Evolutionary conservation across 176 grass and related monocot species (phyloP).

Genomic region (Metroxylon sagu): DNA sequence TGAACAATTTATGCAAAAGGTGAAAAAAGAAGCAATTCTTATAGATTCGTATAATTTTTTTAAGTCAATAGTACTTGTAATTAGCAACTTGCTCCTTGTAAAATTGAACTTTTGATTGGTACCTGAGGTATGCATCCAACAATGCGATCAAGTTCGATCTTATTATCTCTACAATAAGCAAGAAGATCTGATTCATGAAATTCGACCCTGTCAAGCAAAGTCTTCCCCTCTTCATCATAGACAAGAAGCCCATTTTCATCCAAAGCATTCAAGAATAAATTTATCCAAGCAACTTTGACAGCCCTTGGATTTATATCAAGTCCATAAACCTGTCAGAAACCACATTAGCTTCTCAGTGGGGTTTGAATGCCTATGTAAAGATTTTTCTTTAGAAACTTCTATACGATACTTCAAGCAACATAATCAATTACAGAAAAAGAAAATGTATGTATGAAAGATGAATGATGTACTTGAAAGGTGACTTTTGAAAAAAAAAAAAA

Average conservation of each 20-base stretch:
- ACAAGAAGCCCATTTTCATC: constrained; percentile 74
- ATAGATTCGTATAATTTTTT: too few species aligned
- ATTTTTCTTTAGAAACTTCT: too few species aligned
- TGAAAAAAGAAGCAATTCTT: background rate
- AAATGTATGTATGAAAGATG: too few species aligned
- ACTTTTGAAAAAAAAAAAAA: too few species aligned
- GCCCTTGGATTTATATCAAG: constrained; percentile 98
- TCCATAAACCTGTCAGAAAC: constrained; percentile 74
- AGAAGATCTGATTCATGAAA: constrained; percentile 99
- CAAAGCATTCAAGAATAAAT: constrained; percentile 88
- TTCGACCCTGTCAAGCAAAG: constrained; percentile 88
- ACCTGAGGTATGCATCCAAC: constrained; percentile 99
- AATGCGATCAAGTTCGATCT: constrained; percentile 90
- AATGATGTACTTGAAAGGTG: too few species aligned
- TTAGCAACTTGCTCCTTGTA: too few species aligned
- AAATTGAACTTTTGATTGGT: background rate
- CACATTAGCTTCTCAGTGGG: constrained; percentile 6
- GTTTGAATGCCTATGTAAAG: background rate
- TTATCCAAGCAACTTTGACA: constrained; percentile 98
- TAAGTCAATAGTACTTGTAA: too few species aligned
- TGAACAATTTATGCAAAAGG: background rate
- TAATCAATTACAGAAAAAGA: too few species aligned
- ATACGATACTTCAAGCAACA: too few species aligned
- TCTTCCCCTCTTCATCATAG: constrained; percentile 73
- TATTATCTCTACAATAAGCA: constrained; percentile 84